phyloP scores from a whole-genome alignment of 148 eudicot species.

The Nepenthes mirabilis region DNA sequence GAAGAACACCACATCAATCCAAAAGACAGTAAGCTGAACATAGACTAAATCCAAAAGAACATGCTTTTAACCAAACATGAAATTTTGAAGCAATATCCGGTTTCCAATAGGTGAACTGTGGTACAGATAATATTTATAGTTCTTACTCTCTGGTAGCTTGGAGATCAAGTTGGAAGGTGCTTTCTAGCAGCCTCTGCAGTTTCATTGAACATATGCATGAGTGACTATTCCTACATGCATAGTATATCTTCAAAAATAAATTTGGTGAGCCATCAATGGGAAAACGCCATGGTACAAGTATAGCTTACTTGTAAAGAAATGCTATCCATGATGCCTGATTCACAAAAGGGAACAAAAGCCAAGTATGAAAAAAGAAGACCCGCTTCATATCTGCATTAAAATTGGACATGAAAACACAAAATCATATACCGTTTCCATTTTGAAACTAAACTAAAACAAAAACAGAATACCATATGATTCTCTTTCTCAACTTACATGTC shows the following conservation, averaged over 20 bases:
- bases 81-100: too few relatives aligned
- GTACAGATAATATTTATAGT: not conserved
- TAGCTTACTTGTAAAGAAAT: constrained; percentile 67
- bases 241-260: not conserved
- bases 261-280: too few relatives aligned
- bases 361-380: constrained; percentile 84
- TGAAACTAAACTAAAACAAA: not conserved
- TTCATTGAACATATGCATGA: constrained; percentile 4
- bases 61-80: too few relatives aligned
- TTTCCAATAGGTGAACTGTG: too few relatives aligned
- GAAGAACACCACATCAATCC: too few relatives aligned
- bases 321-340: constrained; percentile 75
- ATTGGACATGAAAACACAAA: constrained; percentile 5
- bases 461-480: not conserved
- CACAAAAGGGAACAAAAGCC: constrained; percentile 87
- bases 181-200: constrained; percentile 91
- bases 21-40: too few relatives aligned
- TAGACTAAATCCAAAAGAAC: too few relatives aligned
- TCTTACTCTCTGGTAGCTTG: constrained; percentile 89
- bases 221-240: not conserved
- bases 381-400: constrained; percentile 75
- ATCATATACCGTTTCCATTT: too few relatives aligned
- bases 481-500: constrained; percentile 49
- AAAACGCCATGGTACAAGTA: not conserved
- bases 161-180: constrained; percentile 85